These are phyloP conservation scores for Achaetomiella virescens DNA, from an alignment of 495 filamentous ascomycete species.

Conservation along the genomic window DNA sequence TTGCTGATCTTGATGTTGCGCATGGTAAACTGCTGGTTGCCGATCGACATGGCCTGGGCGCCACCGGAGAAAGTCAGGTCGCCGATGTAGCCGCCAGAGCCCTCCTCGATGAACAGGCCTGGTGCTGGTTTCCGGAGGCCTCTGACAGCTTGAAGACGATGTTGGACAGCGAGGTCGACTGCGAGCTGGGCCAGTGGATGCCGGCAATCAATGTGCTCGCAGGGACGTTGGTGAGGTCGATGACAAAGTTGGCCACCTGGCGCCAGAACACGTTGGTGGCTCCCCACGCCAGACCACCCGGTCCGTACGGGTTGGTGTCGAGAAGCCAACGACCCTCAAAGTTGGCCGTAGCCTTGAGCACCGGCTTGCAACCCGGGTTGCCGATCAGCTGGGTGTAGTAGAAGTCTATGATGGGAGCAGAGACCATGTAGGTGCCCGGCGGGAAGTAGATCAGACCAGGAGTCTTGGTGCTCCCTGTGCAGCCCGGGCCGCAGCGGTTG, in stretches of 20 bases:
- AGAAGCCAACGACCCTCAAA: slow-evolving; percentile 57
- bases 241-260: slow-evolving; percentile 65
- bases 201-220: slow-evolving; percentile 50
- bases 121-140: slow-evolving; percentile 54
- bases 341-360: slow-evolving; percentile 54
- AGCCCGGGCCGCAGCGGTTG: slow-evolving; percentile 65
- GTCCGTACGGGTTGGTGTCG: slow-evolving; percentile 49
- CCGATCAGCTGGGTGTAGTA: slow-evolving; percentile 63
- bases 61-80: slow-evolving; percentile 73
- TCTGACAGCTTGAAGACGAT: slow-evolving; percentile 60
- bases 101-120: slow-evolving; percentile 68
- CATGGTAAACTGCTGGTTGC: slow-evolving; percentile 79
- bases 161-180: slow-evolving; percentile 71
- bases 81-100: slow-evolving; percentile 66
- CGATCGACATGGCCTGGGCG: slow-evolving; percentile 52
- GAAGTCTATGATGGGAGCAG: slow-evolving; percentile 55
- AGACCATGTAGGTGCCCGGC: slow-evolving; percentile 65
- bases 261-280: slow-evolving; percentile 70
- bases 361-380: slow-evolving; percentile 60
- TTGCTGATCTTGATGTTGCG: slow-evolving; percentile 61
- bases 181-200: slow-evolving; percentile 74
- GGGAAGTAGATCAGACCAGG: slow-evolving; percentile 75
- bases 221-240: slow-evolving; percentile 60
- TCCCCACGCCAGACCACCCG: slow-evolving; percentile 32
- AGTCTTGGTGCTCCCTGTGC: slow-evolving; percentile 67